phyloP scores from a whole-genome alignment of 1,284 basidiomycete species.

The Trametes sp. region DNA sequence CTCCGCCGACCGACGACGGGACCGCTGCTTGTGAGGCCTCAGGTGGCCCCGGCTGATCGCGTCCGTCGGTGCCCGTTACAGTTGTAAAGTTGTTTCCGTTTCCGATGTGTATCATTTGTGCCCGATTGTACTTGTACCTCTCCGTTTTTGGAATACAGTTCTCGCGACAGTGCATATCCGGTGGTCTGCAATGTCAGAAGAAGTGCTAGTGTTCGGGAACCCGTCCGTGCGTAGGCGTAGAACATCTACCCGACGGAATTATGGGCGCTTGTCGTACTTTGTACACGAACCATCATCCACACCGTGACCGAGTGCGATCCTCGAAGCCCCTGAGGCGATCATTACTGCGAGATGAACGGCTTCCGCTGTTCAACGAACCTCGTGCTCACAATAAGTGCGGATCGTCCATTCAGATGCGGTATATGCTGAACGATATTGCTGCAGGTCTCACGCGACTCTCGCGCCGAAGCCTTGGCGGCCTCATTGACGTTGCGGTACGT shows the following conservation, averaged over 20 bases:
- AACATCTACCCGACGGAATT: too few species aligned
- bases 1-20: background rate
- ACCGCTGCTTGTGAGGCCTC: background rate
- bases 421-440: background rate
- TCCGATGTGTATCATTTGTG: slow-evolving; percentile 6
- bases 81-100: background rate
- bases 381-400: background rate
- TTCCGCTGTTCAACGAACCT: background rate
- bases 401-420: background rate
- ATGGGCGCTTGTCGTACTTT: slow-evolving; percentile 13
- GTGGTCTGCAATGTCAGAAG: background rate
- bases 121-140: slow-evolving; percentile 18
- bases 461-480: background rate
- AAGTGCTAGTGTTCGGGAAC: background rate
- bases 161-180: background rate
- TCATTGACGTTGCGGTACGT: background rate
- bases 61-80: background rate
- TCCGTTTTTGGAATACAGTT: slow-evolving; percentile 17
- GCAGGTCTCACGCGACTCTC: background rate
- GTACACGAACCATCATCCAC: slow-evolving; percentile 3
- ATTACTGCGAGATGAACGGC: slow-evolving; percentile 1
- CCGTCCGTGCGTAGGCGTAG: background rate
- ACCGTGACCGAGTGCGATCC: background rate
- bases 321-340: background rate
- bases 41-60: background rate